Evolutionary conservation across 2,329 filamentous ascomycete species (phyloP).

Genomic region (Trichoderma oligosporum): DNA sequence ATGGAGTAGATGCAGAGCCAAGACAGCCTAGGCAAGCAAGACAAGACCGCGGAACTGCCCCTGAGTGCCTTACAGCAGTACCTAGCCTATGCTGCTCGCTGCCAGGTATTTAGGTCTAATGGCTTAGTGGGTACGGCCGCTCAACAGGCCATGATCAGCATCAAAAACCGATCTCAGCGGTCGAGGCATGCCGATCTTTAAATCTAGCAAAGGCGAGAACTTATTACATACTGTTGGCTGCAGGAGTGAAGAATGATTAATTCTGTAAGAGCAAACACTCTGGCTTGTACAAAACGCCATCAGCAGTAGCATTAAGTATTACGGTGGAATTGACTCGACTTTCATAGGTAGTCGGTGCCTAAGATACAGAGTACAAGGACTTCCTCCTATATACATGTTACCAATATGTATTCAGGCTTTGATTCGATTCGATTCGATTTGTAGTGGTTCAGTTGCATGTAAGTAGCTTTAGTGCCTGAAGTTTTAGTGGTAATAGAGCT

Average conservation of each 20-base stretch:
- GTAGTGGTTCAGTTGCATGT: not conserved
- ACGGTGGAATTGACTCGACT: no score
- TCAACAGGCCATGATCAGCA: constrained; percentile 13
- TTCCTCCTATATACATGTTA: no score
- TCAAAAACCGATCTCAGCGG: constrained; percentile 3
- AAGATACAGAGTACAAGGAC: no score
- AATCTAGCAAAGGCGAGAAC: not conserved
- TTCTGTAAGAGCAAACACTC: no score
- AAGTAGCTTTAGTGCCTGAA: not conserved
- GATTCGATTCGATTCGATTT: no score
- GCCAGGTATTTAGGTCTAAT: not conserved
- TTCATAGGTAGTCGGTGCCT: no score
- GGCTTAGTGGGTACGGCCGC: constrained; percentile 5
- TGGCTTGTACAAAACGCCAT: no score
- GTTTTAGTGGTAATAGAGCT: not conserved
- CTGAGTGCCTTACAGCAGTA: not conserved
- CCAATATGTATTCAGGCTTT: no score
- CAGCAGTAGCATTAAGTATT: no score
- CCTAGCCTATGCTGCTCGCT: not conserved
- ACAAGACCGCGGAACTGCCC: not conserved
- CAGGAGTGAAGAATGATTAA: no score
- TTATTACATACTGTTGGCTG: no score
- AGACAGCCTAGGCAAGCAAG: not conserved
- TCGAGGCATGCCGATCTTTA: constrained; percentile 6
- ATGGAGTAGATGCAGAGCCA: not conserved